Evolutionary conservation across 495 filamentous ascomycete species (phyloP).

Genomic region (Hyaloscypha finlandica): DNA sequence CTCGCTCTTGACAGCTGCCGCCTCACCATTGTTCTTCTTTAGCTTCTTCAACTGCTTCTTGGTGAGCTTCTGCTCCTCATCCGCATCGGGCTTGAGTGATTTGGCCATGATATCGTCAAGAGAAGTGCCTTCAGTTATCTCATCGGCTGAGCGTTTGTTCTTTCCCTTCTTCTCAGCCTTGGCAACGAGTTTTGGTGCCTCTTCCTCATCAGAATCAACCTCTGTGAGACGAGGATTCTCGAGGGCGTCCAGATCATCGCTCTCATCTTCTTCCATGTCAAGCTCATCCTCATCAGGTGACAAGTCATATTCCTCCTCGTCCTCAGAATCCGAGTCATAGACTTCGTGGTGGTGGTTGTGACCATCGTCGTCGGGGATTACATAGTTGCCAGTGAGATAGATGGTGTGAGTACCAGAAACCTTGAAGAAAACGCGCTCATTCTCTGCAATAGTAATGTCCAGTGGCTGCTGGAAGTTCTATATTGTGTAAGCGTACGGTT

Average conservation of each 20-base stretch:
- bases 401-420: conserved; percentile 87
- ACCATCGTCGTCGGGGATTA: conserved; percentile 59
- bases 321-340: conserved; percentile 62
- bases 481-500: conserved; percentile 35
- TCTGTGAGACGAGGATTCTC: conserved; percentile 82
- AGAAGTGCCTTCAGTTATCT: conserved; percentile 51
- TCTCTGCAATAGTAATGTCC: conserved; percentile 82
- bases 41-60: conserved; percentile 99
- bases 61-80: conserved; percentile 53
- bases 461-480: conserved; percentile 95
- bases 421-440: conserved; percentile 87
- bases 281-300: conserved; percentile 78
- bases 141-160: conserved; percentile 85
- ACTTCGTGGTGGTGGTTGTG: conserved; percentile 52
- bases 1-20: conserved; percentile 60
- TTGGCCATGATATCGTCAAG: conserved; percentile 76
- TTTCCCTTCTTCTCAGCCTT: conserved; percentile 67
- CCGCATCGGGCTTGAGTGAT: conserved; percentile 35
- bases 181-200: conserved; percentile 72
- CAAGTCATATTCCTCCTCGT: conserved; percentile 71
- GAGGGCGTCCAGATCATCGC: conserved; percentile 81
- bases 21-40: conserved; percentile 94
- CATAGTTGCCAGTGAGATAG: conserved; percentile 94
- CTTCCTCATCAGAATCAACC: conserved; percentile 70
- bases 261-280: conserved; percentile 64